Evolutionary conservation across 164 flowering plant genomes (phyloP).

Genomic region (Paratinospora sagittata): DNA sequence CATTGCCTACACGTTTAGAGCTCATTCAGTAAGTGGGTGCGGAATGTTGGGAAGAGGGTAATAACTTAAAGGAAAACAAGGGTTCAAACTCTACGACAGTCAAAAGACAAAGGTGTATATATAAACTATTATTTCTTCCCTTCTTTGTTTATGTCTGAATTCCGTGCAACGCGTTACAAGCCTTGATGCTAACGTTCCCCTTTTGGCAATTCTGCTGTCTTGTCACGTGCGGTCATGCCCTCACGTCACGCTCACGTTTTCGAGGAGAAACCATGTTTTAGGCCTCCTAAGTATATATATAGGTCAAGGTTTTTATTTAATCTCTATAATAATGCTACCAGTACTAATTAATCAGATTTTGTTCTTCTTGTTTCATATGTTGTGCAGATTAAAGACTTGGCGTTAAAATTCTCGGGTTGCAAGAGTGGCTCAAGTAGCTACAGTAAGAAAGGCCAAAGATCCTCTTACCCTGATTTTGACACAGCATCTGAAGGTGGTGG

Average conservation of each 20-base stretch:
- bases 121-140: not conserved
- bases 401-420: constrained; percentile 81
- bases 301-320: too few relatives aligned
- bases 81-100: not conserved
- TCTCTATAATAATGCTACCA: not conserved
- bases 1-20: constrained; percentile 4
- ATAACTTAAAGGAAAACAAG: not conserved
- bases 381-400: constrained; percentile 94
- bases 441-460: constrained; percentile 49
- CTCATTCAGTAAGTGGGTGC: not conserved
- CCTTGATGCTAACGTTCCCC: not conserved
- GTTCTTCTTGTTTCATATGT: not conserved
- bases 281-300: too few relatives aligned
- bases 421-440: constrained; percentile 42
- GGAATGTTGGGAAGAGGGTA: not conserved
- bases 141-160: not conserved
- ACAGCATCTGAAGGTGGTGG: constrained; percentile 74
- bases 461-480: constrained; percentile 71
- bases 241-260: not conserved
- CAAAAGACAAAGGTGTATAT: not conserved
- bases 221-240: not conserved
- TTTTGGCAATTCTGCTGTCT: not conserved
- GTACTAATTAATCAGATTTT: too few relatives aligned
- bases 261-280: not conserved
- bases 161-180: not conserved